These are phyloP conservation scores for Trichocladium antarcticum DNA, from an alignment of 495 filamentous ascomycete genomes.

Conservation along the genomic window DNA sequence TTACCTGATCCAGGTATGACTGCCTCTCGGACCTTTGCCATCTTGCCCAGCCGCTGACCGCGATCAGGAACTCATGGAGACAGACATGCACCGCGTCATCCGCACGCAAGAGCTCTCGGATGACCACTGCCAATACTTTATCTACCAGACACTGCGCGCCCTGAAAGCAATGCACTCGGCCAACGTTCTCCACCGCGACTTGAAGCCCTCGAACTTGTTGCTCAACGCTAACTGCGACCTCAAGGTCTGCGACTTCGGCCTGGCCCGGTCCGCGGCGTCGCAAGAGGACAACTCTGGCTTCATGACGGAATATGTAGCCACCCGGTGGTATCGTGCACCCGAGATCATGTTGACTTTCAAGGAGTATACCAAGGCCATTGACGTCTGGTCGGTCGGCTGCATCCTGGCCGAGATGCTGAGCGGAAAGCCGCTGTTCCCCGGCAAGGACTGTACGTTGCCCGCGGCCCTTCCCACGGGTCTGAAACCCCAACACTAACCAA, in stretches of 20 bases:
- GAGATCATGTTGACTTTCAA: conserved; percentile 99
- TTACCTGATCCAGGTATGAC: conserved; percentile 86
- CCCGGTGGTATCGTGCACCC: conserved; percentile 96
- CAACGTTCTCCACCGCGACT: conserved; percentile 93
- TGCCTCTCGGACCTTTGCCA: background rate
- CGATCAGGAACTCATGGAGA: conserved; percentile 92
- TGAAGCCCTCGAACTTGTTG: conserved; percentile 94
- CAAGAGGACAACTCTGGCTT: conserved; percentile 98
- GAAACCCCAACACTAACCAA: conserved; percentile 9
- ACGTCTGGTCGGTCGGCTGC: conserved; percentile 98
- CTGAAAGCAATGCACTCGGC: conserved; percentile 99
- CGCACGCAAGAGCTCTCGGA: conserved; percentile 97
- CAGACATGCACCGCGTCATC: conserved; percentile 99
- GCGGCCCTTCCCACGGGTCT: background rate
- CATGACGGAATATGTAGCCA: conserved; percentile 99
- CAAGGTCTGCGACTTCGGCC: conserved; percentile 97
- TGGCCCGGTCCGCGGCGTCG: conserved; percentile 83
- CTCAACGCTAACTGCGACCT: conserved; percentile 98
- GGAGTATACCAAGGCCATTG: conserved; percentile 99
- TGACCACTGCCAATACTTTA: conserved; percentile 99
- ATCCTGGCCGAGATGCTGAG: conserved; percentile 99
- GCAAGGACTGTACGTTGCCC: conserved; percentile 81
- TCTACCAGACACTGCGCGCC: conserved; percentile 97
- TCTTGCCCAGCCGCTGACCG: background rate
- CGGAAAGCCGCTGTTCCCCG: conserved; percentile 95